A percentile compares a stretch with the other conserved stretches of the same genome.
These are phyloP conservation scores for Yamadazyma sp. DNA, from an alignment of 805 yeast genomes.

Conservation along the genomic window DNA sequence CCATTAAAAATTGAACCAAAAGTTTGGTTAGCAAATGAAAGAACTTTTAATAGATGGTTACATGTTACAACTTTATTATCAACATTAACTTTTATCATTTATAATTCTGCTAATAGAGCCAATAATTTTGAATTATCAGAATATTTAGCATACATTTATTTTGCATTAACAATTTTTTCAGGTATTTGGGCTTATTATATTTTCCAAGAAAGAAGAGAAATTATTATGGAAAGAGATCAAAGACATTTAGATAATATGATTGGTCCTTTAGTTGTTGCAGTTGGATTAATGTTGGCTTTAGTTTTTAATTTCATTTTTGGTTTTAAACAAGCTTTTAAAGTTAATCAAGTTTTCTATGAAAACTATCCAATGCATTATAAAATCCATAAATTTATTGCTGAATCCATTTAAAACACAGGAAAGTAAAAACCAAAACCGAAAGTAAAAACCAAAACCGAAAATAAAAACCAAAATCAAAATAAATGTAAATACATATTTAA, in stretches of 20 bases:
- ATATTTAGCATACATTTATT: constrained; percentile 72
- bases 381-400: constrained; percentile 32
- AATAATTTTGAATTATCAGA: constrained; percentile 64
- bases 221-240: constrained; percentile 79
- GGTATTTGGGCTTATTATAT: constrained; percentile 88
- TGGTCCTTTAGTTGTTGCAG: constrained; percentile 82
- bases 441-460: too few species aligned
- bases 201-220: constrained; percentile 64
- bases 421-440: too few species aligned
- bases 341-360: constrained; percentile 24
- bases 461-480: too few species aligned
- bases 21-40: constrained; percentile 97
- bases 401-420: not conserved
- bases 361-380: constrained; percentile 31
- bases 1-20: constrained; percentile 94
- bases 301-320: constrained; percentile 72
- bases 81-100: constrained; percentile 79
- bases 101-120: constrained; percentile 69
- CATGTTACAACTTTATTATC: constrained; percentile 83
- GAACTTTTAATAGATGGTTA: constrained; percentile 95
- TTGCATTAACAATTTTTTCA: constrained; percentile 75
- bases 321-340: constrained; percentile 21
- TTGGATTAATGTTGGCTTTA: constrained; percentile 65
- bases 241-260: constrained; percentile 83
- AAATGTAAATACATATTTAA: too few species aligned